Evolutionary conservation across 179 eudicot genomes (phyloP).

Genomic region (Beta corolliflora): DNA sequence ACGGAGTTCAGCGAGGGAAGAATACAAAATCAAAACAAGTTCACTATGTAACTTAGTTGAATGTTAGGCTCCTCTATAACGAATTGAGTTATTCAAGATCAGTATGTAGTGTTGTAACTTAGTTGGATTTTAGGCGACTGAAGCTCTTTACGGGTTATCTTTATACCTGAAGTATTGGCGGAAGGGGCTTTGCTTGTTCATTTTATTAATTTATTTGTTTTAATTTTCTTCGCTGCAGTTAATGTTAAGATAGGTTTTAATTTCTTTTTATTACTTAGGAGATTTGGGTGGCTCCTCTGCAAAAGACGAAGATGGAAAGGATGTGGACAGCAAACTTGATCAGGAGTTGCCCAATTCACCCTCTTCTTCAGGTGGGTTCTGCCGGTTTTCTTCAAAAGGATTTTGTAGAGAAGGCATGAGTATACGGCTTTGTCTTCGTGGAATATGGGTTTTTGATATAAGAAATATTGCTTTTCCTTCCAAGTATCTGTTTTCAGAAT

Average conservation of each 20-base stretch:
- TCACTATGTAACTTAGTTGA: too few relatives aligned
- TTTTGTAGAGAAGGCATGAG: slow-evolving; percentile 93
- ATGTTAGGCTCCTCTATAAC: too few relatives aligned
- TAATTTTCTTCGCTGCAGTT: not conserved
- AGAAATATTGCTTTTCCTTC: slow-evolving; percentile 73
- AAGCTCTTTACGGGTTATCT: too few relatives aligned
- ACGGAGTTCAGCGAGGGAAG: too few relatives aligned
- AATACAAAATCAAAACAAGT: too few relatives aligned
- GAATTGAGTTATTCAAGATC: too few relatives aligned
- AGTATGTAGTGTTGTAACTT: too few relatives aligned
- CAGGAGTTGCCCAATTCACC: slow-evolving; percentile 88
- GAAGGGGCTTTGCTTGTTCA: not conserved
- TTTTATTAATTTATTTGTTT: not conserved
- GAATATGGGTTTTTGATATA: slow-evolving; percentile 69
- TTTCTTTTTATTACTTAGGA: slow-evolving; percentile 42
- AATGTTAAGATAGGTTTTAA: slow-evolving; percentile 6
- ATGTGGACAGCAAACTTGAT: slow-evolving; percentile 53
- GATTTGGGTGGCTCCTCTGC: slow-evolving; percentile 81
- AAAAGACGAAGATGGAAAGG: slow-evolving; percentile 75
- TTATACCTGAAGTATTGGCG: not conserved
- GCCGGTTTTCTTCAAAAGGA: slow-evolving; percentile 95
- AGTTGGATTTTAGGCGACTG: too few relatives aligned
- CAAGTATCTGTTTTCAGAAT: slow-evolving; percentile 65
- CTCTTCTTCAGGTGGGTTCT: slow-evolving; percentile 99
- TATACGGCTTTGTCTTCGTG: slow-evolving; percentile 69